Conservation (phyloP, 2,329 filamentous ascomycete species). For the Cladobotryum protrusum region DNA sequence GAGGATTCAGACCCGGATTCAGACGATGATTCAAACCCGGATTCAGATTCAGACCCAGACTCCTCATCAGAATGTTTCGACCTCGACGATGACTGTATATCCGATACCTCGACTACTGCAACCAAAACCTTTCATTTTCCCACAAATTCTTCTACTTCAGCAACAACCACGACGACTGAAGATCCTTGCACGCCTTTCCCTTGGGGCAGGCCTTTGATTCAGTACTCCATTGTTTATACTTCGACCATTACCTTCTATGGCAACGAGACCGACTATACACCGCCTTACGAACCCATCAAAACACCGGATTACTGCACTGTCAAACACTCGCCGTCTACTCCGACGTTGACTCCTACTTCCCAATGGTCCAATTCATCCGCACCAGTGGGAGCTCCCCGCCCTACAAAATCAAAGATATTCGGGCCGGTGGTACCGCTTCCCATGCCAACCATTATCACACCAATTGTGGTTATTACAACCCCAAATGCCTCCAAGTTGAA, state of each 20-base stretch:
- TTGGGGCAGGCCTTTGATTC: constrained; percentile 26
- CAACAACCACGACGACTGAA: constrained; percentile 15
- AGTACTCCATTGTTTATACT: constrained; percentile 43
- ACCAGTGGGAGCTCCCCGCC: background rate
- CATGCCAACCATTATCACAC: background rate
- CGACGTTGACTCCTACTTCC: background rate
- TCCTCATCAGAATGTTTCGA: background rate
- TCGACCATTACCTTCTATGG: constrained; percentile 44
- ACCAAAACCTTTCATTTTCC: background rate
- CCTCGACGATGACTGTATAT: background rate
- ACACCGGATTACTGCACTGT: constrained; percentile 33
- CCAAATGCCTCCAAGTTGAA: background rate
- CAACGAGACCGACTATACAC: constrained; percentile 40
- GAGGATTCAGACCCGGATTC: background rate
- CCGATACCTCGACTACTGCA: background rate
- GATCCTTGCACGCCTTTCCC: constrained; percentile 28
- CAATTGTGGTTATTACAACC: background rate
- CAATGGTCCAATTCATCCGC: background rate
- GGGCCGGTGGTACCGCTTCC: background rate
- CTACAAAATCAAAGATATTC: background rate
- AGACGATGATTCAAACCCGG: background rate
- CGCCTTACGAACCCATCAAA: constrained; percentile 36
- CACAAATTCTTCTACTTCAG: background rate
- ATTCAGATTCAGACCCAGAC: no score
- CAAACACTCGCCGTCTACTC: constrained; percentile 6